Percentiles rank a stretch among this genome's conserved stretches.
These are phyloP conservation scores for Fusarium agapanthi DNA, from an alignment of 2,329 filamentous ascomycete genomes.

Conservation along the genomic window DNA sequence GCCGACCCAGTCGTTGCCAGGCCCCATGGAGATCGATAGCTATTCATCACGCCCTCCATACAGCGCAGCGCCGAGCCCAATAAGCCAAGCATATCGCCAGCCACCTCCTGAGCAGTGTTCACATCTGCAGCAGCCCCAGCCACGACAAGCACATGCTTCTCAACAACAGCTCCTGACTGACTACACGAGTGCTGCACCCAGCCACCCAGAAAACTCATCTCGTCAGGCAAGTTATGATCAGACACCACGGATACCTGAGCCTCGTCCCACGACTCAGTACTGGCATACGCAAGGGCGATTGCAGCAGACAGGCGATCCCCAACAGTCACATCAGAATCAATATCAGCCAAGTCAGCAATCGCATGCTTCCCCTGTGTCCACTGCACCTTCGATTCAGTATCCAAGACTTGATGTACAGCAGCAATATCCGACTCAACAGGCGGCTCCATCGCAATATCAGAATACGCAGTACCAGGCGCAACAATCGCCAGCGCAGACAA, in stretches of 20 bases:
- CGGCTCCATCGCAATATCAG: not conserved
- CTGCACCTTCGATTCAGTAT: not conserved
- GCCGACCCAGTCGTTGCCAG: not conserved
- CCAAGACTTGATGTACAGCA: not conserved
- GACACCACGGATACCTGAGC: not conserved
- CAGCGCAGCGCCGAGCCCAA: not conserved
- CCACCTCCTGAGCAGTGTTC: not conserved
- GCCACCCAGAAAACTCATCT: not conserved
- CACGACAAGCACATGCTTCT: not conserved
- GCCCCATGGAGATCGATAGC: not conserved
- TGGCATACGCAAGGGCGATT: not conserved
- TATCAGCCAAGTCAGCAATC: not conserved
- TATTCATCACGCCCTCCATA: not conserved
- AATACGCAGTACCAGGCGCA: not conserved
- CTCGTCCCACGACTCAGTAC: not conserved
- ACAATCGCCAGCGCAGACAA: not conserved
- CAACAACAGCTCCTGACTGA: not conserved
- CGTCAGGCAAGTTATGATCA: not conserved
- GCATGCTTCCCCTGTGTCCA: not conserved
- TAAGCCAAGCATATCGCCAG: not conserved
- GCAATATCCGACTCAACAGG: not conserved
- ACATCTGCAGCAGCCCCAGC: not conserved
- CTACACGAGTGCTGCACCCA: not conserved
- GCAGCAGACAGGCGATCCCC: not conserved
- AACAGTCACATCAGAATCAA: not conserved